phyloP scores from a whole-genome alignment of 2,329 filamentous ascomycete genomes.

The Ophiocordyceps sinensis region DNA sequence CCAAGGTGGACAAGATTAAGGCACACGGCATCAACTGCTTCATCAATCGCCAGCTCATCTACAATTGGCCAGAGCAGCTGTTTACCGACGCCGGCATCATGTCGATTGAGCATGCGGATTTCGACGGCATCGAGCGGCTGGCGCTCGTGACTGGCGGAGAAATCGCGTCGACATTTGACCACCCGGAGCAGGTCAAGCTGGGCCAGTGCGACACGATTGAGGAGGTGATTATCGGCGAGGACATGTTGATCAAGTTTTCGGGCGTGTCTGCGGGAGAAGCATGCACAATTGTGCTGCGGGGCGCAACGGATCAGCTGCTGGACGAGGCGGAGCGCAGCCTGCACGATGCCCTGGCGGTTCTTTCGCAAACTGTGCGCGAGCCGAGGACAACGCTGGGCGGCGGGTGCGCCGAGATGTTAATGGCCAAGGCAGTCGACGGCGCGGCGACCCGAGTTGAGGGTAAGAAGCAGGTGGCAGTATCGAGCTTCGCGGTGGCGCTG shows the following conservation, averaged over 20 bases:
- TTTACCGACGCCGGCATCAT: constrained; percentile 96
- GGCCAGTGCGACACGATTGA: constrained; percentile 92
- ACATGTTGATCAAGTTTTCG: constrained; percentile 94
- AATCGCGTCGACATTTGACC: constrained; percentile 94
- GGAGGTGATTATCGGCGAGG: constrained; percentile 96
- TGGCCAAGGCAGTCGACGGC: constrained; percentile 94
- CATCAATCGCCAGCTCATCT: constrained; percentile 97
- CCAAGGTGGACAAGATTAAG: constrained; percentile 98
- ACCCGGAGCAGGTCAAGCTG: constrained; percentile 92
- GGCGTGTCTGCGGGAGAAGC: constrained; percentile 87
- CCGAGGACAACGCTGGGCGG: constrained; percentile 88
- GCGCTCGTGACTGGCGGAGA: constrained; percentile 93
- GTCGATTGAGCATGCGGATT: constrained; percentile 97
- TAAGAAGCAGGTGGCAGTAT: constrained; percentile 90
- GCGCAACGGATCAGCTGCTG: constrained; percentile 89
- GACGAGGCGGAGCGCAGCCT: constrained; percentile 94
- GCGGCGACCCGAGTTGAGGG: constrained; percentile 88
- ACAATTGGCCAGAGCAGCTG: constrained; percentile 99
- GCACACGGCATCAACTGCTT: constrained; percentile 99
- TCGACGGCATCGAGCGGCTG: constrained; percentile 91
- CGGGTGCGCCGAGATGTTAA: constrained; percentile 95
- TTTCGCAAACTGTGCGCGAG: constrained; percentile 92
- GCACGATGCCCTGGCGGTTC: constrained; percentile 88
- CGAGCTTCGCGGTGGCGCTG: constrained; percentile 76
- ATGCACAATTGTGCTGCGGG: constrained; percentile 91